phyloP scores from a whole-genome alignment of 2,329 filamentous ascomycete genomes.

The Clarireedia monteithiana region DNA sequence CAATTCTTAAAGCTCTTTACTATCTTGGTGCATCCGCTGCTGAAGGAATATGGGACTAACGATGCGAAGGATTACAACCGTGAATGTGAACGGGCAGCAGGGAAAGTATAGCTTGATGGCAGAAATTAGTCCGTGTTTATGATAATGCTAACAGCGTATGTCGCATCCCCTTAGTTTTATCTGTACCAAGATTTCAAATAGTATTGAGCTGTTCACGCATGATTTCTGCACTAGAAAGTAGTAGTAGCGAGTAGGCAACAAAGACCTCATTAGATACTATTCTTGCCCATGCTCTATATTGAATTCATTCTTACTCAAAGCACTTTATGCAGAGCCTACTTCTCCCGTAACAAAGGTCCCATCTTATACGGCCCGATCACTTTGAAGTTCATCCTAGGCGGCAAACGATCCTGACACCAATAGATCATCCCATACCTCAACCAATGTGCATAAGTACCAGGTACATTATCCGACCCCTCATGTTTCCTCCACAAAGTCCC shows the following conservation, averaged over 20 bases:
- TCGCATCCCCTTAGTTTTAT: no score
- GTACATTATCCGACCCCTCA: conserved; percentile 39
- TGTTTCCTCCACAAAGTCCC: conserved; percentile 46
- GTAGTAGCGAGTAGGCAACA: no score
- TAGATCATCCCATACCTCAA: conserved; percentile 41
- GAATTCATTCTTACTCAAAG: no score
- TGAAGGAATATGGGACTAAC: conserved; percentile 14
- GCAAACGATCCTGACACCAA: conserved; percentile 38
- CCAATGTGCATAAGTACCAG: conserved; percentile 48
- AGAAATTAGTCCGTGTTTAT: no score
- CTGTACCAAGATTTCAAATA: no score
- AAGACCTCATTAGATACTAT: no score
- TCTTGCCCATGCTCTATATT: no score
- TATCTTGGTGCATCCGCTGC: conserved; percentile 15
- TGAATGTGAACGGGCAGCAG: conserved; percentile 12
- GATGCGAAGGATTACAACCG: conserved; percentile 17
- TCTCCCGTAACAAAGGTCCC: conserved; percentile 30
- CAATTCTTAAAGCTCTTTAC: not conserved
- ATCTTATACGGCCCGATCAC: conserved; percentile 33
- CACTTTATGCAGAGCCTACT: not conserved
- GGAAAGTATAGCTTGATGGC: conserved; percentile 1
- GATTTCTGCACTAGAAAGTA: no score
- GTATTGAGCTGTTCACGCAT: no score
- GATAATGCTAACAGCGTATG: no score
- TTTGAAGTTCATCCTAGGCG: conserved; percentile 30